Percentiles rank a stretch among this genome's conserved stretches.
phyloP scores from a whole-genome alignment of 805 yeast genomes.

The Candida endomychidarum region DNA sequence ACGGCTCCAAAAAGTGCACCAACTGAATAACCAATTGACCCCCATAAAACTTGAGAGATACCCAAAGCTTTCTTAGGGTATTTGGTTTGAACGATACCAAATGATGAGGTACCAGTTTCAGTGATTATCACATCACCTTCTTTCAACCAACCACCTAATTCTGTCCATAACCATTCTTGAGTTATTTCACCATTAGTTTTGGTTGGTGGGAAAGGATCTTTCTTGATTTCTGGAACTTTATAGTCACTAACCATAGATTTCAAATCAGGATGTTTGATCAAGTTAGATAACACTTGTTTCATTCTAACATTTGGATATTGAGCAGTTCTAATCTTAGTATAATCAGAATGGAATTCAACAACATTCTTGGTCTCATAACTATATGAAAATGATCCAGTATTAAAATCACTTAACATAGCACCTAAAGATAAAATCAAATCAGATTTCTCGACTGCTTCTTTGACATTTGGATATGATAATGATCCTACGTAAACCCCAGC shows the following conservation, averaged over 20 bases:
- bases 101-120: slow-evolving; percentile 38
- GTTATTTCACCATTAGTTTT: slow-evolving; percentile 17
- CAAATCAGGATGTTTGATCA: slow-evolving; percentile 17
- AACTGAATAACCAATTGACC: slow-evolving; percentile 36
- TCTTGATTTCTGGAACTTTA: slow-evolving; percentile 15
- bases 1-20: slow-evolving; percentile 37
- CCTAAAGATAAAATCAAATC: slow-evolving; percentile 80
- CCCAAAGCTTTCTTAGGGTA: slow-evolving; percentile 32
- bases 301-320: slow-evolving; percentile 72
- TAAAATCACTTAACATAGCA: slow-evolving; percentile 82
- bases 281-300: slow-evolving; percentile 44
- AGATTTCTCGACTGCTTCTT: slow-evolving; percentile 21
- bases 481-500: slow-evolving; percentile 88
- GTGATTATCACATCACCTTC: slow-evolving; percentile 34
- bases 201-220: slow-evolving; percentile 16
- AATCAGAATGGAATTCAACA: slow-evolving; percentile 77
- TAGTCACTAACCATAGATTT: slow-evolving; percentile 12
- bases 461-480: slow-evolving; percentile 44
- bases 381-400: slow-evolving; percentile 85
- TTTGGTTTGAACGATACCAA: slow-evolving; percentile 33
- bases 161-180: slow-evolving; percentile 34
- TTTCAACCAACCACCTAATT: slow-evolving; percentile 26
- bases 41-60: slow-evolving; percentile 37
- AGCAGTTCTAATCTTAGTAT: slow-evolving; percentile 68
- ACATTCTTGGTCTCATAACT: slow-evolving; percentile 72